Evolutionary conservation across 495 filamentous ascomycete genomes (phyloP), one percentile per base, ranked within the genome.

Genomic region (Penicillium daleae): DNA sequence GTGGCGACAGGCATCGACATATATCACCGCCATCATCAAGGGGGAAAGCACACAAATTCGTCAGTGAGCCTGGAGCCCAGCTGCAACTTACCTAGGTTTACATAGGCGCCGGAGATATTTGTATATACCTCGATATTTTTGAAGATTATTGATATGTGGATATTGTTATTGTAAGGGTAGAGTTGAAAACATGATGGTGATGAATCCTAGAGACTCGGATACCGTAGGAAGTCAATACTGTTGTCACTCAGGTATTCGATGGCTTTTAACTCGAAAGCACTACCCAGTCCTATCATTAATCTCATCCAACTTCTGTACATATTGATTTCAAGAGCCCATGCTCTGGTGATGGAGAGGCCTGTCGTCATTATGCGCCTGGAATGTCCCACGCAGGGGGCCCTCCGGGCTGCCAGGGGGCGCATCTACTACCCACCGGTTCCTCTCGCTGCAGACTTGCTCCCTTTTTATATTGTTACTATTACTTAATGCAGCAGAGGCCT

Each of bases 381-480:
- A 63, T 63, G 61, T 51, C 40, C 32, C 22, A 22, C 53, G 60
- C 55, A 46, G 56, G 61, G 61, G 48, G 26, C 19, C n/a, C 17
- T 24, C 50, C 9, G 19, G n/a, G n/a, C 40, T 12, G 4, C 1
- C 33, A 37, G 10, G 35, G 35, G 12, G 13, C 17, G 13, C 35
- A 39, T 39, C 13, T 6, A 12, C 13, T 39, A 17, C 35, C 35
- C 15, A 39, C 12, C 35, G 15, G 35, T 15, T 39, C 35, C 35
- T 39, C 35, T 15, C 13, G 17, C 15, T 17, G 35, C 1, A 39
- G 2, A 39, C 13, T 46, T 46, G 6, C 1, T 46, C n/a, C n/a
- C n/a, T n/a, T n/a, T n/a, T n/a, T n/a, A n/a, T n/a, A n/a, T 46
- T 46, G 40, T 46, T 22, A 3, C 3, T 46, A 19, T 4, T 22